Percentiles rank a stretch among this genome's conserved stretches.
Conservation (phyloP, 192 early-diverging fungal genomes). For the Coemansia asiatica region DNA sequence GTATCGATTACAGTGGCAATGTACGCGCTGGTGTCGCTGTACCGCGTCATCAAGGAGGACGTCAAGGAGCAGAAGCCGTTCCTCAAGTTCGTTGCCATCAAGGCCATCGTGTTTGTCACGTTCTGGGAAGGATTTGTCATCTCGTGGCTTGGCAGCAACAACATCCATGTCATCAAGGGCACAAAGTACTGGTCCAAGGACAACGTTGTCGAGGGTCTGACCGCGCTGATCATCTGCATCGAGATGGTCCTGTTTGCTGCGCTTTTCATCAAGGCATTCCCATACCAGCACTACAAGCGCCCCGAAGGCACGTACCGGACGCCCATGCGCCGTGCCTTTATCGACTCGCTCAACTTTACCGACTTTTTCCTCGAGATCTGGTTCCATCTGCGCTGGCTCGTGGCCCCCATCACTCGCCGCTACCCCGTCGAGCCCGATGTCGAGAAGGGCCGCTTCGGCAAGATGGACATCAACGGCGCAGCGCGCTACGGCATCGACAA, state of each 20-base stretch:
- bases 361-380: slow-evolving; percentile 52
- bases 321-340: slow-evolving; percentile 49
- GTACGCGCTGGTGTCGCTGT: slow-evolving; percentile 67
- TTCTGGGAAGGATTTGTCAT: slow-evolving; percentile 66
- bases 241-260: slow-evolving; percentile 60
- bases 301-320: slow-evolving; percentile 34
- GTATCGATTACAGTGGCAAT: slow-evolving; percentile 64
- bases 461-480: slow-evolving; percentile 55
- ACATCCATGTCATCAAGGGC: slow-evolving; percentile 52
- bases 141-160: slow-evolving; percentile 55
- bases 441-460: slow-evolving; percentile 51
- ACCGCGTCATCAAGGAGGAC: slow-evolving; percentile 61
- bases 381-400: slow-evolving; percentile 47
- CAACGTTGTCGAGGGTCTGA: slow-evolving; percentile 57
- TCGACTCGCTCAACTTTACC: slow-evolving; percentile 54
- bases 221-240: slow-evolving; percentile 57
- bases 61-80: slow-evolving; percentile 57
- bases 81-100: slow-evolving; percentile 53
- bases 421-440: slow-evolving; percentile 36
- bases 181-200: slow-evolving; percentile 59
- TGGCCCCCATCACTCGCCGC: slow-evolving; percentile 29
- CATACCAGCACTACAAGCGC: slow-evolving; percentile 31
- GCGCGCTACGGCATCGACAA: slow-evolving; percentile 42
- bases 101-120: slow-evolving; percentile 62
- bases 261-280: slow-evolving; percentile 58